Conservation (phyloP, 192 early-diverging fungal species). For the Polychytrium aggregatum region DNA sequence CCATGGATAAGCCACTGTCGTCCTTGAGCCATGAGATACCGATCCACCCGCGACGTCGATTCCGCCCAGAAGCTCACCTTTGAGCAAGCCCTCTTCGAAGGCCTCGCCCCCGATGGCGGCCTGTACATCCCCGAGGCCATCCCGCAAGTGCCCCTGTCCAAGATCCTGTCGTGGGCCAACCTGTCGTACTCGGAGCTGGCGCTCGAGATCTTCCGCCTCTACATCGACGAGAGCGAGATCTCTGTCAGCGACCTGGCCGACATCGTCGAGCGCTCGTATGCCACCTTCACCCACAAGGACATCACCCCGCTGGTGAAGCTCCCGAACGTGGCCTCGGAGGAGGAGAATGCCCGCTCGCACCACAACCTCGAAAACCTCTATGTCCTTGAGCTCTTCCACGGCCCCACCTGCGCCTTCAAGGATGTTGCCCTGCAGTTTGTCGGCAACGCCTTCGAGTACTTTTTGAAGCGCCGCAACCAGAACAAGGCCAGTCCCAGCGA, state of each 20-base stretch:
- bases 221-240: constrained; percentile 71
- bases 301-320: constrained; percentile 69
- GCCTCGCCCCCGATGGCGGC: constrained; percentile 87
- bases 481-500: constrained; percentile 20
- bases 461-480: constrained; percentile 59
- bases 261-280: constrained; percentile 60
- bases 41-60: constrained; percentile 47
- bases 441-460: constrained; percentile 97
- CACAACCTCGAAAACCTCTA: constrained; percentile 12
- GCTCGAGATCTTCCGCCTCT: constrained; percentile 68
- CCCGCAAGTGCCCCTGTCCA: constrained; percentile 48
- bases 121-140: constrained; percentile 84
- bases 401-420: constrained; percentile 97
- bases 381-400: constrained; percentile 89
- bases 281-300: constrained; percentile 61
- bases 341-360: no score
- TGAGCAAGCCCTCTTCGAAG: constrained; percentile 84
- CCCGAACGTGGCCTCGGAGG: constrained; percentile 39
- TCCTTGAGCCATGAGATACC: no score
- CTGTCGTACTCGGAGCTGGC: constrained; percentile 77
- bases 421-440: constrained; percentile 94
- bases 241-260: constrained; percentile 53
- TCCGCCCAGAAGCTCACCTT: constrained; percentile 47
- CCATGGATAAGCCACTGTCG: no score
- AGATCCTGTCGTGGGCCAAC: constrained; percentile 65